A percentile compares a stretch with the other conserved stretches of the same genome.
Evolutionary conservation across 2,329 filamentous ascomycete genomes (phyloP).

Genomic region (Cadophora sp.): DNA sequence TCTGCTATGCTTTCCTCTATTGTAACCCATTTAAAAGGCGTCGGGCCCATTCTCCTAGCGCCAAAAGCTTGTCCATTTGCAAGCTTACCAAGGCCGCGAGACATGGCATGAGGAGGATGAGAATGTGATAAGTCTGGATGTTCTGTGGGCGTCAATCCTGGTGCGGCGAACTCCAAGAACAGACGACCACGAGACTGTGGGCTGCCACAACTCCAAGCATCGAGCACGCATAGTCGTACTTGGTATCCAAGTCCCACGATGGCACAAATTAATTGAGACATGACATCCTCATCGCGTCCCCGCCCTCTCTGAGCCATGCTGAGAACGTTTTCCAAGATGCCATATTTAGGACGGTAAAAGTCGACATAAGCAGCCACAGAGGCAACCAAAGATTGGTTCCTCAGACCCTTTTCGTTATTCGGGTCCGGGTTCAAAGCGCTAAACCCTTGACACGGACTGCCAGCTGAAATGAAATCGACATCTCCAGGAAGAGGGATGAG

Average conservation of each 20-base stretch:
- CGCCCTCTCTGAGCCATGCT: constrained; percentile 60
- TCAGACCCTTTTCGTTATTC: constrained; percentile 60
- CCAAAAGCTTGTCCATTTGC: constrained; percentile 68
- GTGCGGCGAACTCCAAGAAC: constrained; percentile 75
- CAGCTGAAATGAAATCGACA: constrained; percentile 73
- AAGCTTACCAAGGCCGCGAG: constrained; percentile 59
- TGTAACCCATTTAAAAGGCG: constrained; percentile 66
- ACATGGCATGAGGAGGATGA: constrained; percentile 52
- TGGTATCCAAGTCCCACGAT: constrained; percentile 83
- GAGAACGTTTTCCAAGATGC: constrained; percentile 78
- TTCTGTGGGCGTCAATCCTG: constrained; percentile 63
- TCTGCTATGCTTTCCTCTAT: constrained; percentile 62
- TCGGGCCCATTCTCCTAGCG: constrained; percentile 54
- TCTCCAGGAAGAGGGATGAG: constrained; percentile 65
- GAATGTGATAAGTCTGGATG: constrained; percentile 68
- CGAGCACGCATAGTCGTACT: constrained; percentile 68
- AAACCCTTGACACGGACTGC: constrained; percentile 81
- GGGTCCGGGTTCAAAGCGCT: constrained; percentile 67
- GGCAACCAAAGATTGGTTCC: constrained; percentile 79
- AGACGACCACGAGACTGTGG: constrained; percentile 70
- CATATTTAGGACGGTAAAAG: constrained; percentile 76
- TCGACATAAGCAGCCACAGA: constrained; percentile 79
- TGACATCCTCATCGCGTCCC: constrained; percentile 64
- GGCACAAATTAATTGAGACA: constrained; percentile 75
- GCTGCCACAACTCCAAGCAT: constrained; percentile 73